Conservation (phyloP, 495 filamentous ascomycete genomes). For the Penicillium egyptiacum region DNA sequence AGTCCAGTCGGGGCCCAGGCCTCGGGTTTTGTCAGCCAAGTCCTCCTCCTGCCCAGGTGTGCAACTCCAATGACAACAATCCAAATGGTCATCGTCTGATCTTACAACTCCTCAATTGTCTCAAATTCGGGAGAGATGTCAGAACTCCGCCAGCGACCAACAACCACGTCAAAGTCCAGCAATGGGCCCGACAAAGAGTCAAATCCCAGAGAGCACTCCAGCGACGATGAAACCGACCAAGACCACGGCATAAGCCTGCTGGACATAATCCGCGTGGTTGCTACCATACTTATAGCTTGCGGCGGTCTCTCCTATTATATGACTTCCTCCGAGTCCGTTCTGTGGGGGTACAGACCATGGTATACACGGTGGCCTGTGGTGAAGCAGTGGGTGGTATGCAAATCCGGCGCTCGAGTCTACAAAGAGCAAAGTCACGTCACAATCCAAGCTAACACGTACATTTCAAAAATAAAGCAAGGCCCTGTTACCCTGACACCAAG, state of each 20-base stretch:
- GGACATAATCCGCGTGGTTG: constrained; percentile 75
- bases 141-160: constrained; percentile 41
- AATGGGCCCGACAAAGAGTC: constrained; percentile 16
- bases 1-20: background rate
- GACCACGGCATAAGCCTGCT: constrained; percentile 52
- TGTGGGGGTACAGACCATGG: constrained; percentile 70
- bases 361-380: constrained; percentile 62
- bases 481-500: constrained; percentile 64
- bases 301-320: constrained; percentile 76
- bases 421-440: background rate
- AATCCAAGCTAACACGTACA: constrained; percentile 4
- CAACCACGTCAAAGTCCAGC: constrained; percentile 15
- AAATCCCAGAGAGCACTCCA: constrained; percentile 13
- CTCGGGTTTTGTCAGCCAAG: constrained; percentile 7
- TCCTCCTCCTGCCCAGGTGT: background rate
- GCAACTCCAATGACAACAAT: constrained; percentile 1
- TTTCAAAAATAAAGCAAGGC: constrained; percentile 42
- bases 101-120: constrained; percentile 2
- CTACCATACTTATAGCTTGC: constrained; percentile 66
- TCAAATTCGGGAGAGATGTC: constrained; percentile 30
- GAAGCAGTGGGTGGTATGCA: constrained; percentile 60
- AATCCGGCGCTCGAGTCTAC: background rate
- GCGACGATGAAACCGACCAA: constrained; percentile 12
- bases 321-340: constrained; percentile 64
- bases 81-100: background rate